Base-by-base conservation (phyloP, 768 basidiomycete genomes). In the Suillus spraguei region DNA sequence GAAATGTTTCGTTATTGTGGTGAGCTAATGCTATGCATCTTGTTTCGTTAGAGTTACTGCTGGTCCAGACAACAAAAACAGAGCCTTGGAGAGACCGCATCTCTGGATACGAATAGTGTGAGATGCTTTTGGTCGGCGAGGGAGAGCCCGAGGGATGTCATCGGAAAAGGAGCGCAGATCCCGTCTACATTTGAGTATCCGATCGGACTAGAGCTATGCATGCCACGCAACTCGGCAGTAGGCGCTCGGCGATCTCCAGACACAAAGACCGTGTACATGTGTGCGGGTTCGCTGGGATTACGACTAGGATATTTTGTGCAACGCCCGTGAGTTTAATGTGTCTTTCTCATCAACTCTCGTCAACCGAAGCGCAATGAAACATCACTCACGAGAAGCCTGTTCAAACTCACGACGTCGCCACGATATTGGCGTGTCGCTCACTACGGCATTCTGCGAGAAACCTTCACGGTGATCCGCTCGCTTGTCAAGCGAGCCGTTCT, bases 401-500 rank as follows among this genome's bases (percentile, higher is more conserved):
- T 53, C 32, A 33, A 33, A 33, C 52, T 33, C 52, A 53, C 32
- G 50, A 32, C 28, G 32, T 53, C 33, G 52, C 4, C 33, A 35
- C 52, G 33, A n/a, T 53, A 20, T 35, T n/a, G 11, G 11, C 52
- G 20, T 33, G 52, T 53, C 13, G 52, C 33, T n/a, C 33, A 5
- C 20, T 35, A 32, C 52, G 52, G 52, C 52, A 33, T 53, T n/a
- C 33, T 11, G 11, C 32, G 52, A 2, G 32, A 53, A 32, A 53
- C 20, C 5, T 36, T 53, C 52, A 35, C 32, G 33, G n/a, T 33
- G 32, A 20, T 33, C 32, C 52, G 33, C 20, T 53, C 52, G 33
- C 52, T 52, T 52, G 50, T 32, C 28, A 53, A 53, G 32, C 52
- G 33, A 53, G 52, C 13, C 11, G 6, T 53, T 53, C 52, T 53